Evolutionary conservation across 768 basidiomycete genomes (phyloP), one percentile per base, ranked within the genome.

Genomic region (Holtermannia corniformis): DNA sequence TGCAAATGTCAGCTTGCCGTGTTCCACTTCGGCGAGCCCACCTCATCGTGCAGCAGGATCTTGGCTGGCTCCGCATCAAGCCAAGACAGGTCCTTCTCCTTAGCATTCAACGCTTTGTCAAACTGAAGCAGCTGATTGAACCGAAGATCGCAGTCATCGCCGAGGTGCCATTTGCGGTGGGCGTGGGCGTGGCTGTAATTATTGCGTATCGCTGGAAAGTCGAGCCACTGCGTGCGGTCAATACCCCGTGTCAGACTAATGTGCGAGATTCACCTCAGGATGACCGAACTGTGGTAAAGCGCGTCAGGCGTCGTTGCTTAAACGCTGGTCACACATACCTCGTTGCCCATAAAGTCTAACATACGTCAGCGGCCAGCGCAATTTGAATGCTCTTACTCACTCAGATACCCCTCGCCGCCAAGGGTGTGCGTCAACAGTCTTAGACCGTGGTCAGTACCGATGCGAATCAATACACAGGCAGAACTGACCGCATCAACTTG

Each of bases 261-360:
- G 12, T 5, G 19, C 20, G 22, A 20, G 1, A 27, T 42, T 26
- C 12, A 59, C 57, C 45, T 59, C 58, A 1, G 58, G 58, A 25
- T 59, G 58, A 1, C 58, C 58, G 20, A 59, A 59, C 58, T 56
- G 42, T 4, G 22, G 37, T 37, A 19, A 20, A 7, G 3, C 10
- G 21, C 24, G 26, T 19, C 16, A n/a, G 14, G 26, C 4, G 28
- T 50, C 4, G 10, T 21, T 3, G 12, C 21, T 16, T n/a, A n/a
- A 13, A 52, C 10, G 14, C 26, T 26, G 20, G 40, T 4, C 21
- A 19, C 13, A 23, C 44, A 37, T n/a, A 52, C 55, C 41, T 59
- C 58, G 51, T 59, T 59, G 23, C 58, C 58, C 58, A 59, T 59
- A 27, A 59, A 59, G 23, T 50, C 56, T 58, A 20, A 16, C 2